Evolutionary conservation across 306 rosid species (phyloP).

Genomic region (Prunus kanzakura): DNA sequence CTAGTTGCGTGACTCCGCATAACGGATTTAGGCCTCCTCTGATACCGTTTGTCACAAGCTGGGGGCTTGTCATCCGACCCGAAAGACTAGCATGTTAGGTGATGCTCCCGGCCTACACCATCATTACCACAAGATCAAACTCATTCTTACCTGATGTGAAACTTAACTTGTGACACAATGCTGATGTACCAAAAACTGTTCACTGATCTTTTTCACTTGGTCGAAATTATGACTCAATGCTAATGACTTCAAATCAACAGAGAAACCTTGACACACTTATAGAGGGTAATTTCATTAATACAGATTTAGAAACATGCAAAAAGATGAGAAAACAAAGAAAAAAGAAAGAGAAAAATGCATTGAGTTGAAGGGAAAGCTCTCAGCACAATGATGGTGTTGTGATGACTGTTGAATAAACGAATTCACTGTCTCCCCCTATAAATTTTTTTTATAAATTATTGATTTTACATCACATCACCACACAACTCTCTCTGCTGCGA

Average conservation of each 20-base stretch:
- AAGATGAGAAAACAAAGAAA: background rate
- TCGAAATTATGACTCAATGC: background rate
- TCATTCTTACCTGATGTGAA: background rate
- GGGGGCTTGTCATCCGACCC: background rate
- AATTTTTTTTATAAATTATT: too few species aligned
- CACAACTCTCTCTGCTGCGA: background rate
- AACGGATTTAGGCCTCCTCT: background rate
- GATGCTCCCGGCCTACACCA: background rate
- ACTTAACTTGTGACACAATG: background rate
- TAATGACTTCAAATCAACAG: background rate
- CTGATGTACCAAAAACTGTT: background rate
- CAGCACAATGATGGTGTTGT: constrained; percentile 4
- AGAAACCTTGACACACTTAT: constrained; percentile 1
- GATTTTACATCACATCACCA: background rate
- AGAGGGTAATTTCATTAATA: background rate
- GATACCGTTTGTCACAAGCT: background rate
- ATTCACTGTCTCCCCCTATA: background rate
- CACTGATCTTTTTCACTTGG: background rate
- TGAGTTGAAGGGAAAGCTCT: constrained; percentile 1
- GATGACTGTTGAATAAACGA: background rate
- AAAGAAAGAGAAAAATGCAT: background rate
- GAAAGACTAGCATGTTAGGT: background rate
- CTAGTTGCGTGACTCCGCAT: background rate
- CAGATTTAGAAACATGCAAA: background rate
- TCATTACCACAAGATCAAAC: background rate